Evolutionary conservation across 495 filamentous ascomycete species (phyloP), one percentile per base, ranked within the genome.

Genomic region (Neurospora sp.): DNA sequence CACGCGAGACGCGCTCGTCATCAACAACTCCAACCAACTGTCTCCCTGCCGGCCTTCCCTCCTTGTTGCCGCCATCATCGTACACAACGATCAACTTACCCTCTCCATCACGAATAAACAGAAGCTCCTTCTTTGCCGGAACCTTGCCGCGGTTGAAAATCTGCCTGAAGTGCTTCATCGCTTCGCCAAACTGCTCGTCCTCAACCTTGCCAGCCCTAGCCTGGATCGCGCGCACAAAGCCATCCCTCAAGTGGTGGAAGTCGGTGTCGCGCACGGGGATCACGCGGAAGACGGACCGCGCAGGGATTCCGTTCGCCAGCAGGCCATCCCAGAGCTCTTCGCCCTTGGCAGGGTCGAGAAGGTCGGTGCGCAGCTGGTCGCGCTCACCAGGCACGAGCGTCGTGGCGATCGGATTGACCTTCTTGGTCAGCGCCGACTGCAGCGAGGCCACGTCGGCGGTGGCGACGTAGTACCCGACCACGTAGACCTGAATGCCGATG

Each of bases 401-500:
- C 37, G 93, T 95, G 10, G 93, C 94, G n/a, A 85, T 85, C 0
- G 89, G 87, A 71, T 88, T 87, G 69, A 87, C 83, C 71, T 83
- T 80, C 74, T 84, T 87, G 71, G 83, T 78, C 53, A 85, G 78
- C 9, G 78, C 79, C 70, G 75, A 79, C 73, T 87, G 84, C 40
- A 87, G 74, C 3, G 84, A 82, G 5, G 84, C 85, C 71, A 98
- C 89, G 76, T 97, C 93, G 42, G 88, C 80, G 4, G 90, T 94
- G 27, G 92, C 92, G 37, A 97, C 85, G 81, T 99, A 99, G 74
- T 96, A 83, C 8, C 96, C 96, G 0, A 97, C 92, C 17, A 97
- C 92, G 83, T 99, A 99, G 71, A 99, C 96, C 79, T 97, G 90
- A 37, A 99, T 92, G n/a, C 88, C 82, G 53, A 99, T 79, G 78